phyloP scores from a whole-genome alignment of 306 rosid genomes.

The Rosa lucieae region DNA sequence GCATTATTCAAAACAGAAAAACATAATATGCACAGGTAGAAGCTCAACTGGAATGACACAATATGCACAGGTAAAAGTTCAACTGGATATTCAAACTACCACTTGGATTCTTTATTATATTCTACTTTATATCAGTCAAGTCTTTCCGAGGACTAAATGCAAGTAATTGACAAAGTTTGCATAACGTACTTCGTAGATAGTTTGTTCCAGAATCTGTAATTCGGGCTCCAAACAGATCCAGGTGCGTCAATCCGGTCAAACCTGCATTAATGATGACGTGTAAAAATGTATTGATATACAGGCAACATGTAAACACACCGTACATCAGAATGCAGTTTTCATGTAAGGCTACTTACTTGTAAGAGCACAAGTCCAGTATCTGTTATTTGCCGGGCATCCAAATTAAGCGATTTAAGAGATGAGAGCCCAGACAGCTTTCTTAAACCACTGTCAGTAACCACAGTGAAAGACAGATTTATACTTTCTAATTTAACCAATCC shows the following conservation, averaged over 20 bases:
- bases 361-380: conserved; percentile 79
- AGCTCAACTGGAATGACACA: neutral
- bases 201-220: conserved; percentile 83
- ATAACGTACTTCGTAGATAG: conserved; percentile 65
- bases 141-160: neutral
- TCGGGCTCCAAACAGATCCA: conserved; percentile 93
- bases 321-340: conserved; percentile 8
- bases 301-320: neutral
- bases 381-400: conserved; percentile 84
- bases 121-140: neutral
- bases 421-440: conserved; percentile 72
- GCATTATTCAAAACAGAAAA: neutral
- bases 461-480: conserved; percentile 83
- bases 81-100: neutral
- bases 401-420: conserved; percentile 89
- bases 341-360: conserved; percentile 51
- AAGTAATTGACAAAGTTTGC: neutral
- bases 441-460: conserved; percentile 63
- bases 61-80: neutral
- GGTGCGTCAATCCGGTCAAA: conserved; percentile 79
- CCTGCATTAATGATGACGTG: conserved; percentile 44
- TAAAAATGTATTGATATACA: neutral
- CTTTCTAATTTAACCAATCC: conserved; percentile 82
- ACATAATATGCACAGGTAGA: neutral
- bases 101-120: neutral